Evolutionary conservation across 148 eudicot species (phyloP), one percentile per base, ranked within the genome.

Genomic region (Nepenthes gracilis): DNA sequence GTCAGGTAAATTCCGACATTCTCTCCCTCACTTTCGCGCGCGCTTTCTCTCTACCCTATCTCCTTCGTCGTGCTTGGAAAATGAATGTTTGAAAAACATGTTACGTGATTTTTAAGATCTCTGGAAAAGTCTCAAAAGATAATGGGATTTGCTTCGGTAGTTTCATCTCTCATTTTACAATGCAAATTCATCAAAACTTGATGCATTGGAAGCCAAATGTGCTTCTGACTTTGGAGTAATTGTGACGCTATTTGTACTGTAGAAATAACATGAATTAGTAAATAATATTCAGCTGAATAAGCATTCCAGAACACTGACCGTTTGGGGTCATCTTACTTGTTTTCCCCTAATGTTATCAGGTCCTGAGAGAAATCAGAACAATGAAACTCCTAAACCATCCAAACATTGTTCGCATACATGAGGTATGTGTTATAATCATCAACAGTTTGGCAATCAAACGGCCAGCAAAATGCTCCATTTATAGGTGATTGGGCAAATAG

Each of bases 301-400:
- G 38, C 12, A 6, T 32, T 13, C 59, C 32, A 34, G 33, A 34
- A 23, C 8, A 11, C 57, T 11, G 51, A 14, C 2, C 11, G 52
- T 38, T 12, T 61, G 64, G 12, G 50, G 50, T 13, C 7, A 56
- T 43, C 40, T 34, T 11, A 12, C 1, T 32, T 5, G 6, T 23
- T 2, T 0, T 32, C 34, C 13, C 6, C 36, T 35, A 5, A 2
- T 49, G 53, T n/a, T 10, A 49, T 60, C 70, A 75, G 88, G 79
- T 80, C 23, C 63, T 66, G 61, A 75, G 83, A 37, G 81, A 80
- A 55, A 83, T 83, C 37, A 74, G 82, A 38, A 74, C 81, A 36
- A 80, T 81, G 85, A 81, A 74, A 67, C 77, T 78, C 62, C 55
- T 81, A 64, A 73, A 67, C 61, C 88, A 83, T 61, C 88, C 85